A percentile compares a stretch with the other conserved stretches of the same genome.
phyloP scores from a whole-genome alignment of 1,139 yeast species.

The Geotrichum bryndzae region DNA sequence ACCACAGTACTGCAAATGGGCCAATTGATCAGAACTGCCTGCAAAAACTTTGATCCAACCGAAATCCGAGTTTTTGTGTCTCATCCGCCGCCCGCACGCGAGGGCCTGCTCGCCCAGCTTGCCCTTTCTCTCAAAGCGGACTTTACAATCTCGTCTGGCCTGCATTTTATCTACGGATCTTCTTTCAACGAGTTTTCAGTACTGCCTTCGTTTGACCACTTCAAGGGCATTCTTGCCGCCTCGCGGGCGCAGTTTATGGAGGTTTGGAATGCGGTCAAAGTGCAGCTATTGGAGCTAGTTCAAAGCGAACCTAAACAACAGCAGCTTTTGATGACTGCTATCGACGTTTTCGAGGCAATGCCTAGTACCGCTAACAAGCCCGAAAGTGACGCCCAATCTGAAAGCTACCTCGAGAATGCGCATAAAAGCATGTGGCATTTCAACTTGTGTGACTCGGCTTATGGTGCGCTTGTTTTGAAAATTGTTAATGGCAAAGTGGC shows the following conservation, averaged over 20 bases:
- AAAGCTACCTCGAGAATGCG: slow-evolving; percentile 53
- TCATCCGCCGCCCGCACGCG: slow-evolving; percentile 63
- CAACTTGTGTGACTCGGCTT: slow-evolving; percentile 57
- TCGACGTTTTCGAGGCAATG: slow-evolving; percentile 58
- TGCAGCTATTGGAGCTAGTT: slow-evolving; percentile 42
- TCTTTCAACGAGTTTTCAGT: slow-evolving; percentile 65
- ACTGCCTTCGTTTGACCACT: slow-evolving; percentile 58
- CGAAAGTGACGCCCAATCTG: background rate
- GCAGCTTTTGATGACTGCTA: slow-evolving; percentile 46
- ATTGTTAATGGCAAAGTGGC: slow-evolving; percentile 40
- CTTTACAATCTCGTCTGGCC: slow-evolving; percentile 63
- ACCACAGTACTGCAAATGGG: slow-evolving; percentile 67
- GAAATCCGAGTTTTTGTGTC: slow-evolving; percentile 59
- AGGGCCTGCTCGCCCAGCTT: slow-evolving; percentile 61
- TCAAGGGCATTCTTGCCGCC: slow-evolving; percentile 45
- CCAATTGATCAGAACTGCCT: slow-evolving; percentile 47
- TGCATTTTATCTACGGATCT: slow-evolving; percentile 67
- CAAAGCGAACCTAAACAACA: slow-evolving; percentile 35
- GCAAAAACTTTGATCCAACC: slow-evolving; percentile 36
- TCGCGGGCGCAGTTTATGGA: slow-evolving; percentile 58
- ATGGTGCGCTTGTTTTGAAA: slow-evolving; percentile 41
- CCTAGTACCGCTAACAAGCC: slow-evolving; percentile 35
- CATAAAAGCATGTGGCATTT: slow-evolving; percentile 75
- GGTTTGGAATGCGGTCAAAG: slow-evolving; percentile 57
- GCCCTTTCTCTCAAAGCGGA: slow-evolving; percentile 65